These are phyloP conservation scores for Tricholoma matsutake DNA, from an alignment of 768 basidiomycete genomes.

Conservation along the genomic window DNA sequence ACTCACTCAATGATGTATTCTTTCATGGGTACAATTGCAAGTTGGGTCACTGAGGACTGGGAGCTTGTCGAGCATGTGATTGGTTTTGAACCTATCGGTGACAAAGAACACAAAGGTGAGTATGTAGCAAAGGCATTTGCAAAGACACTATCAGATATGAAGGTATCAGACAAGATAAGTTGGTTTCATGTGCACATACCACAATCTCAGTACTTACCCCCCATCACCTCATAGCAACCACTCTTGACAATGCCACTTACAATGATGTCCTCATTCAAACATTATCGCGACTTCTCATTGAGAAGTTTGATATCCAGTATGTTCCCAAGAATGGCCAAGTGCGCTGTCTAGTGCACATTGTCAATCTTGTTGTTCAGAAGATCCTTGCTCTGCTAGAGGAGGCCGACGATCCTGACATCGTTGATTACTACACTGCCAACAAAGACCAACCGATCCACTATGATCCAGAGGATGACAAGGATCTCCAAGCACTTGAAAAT, in stretches of 20 bases:
- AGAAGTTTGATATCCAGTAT: slow-evolving; percentile 24
- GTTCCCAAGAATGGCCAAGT: slow-evolving; percentile 24
- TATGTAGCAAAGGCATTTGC: slow-evolving; percentile 29
- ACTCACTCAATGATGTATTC: slow-evolving; percentile 30
- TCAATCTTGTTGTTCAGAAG: slow-evolving; percentile 33
- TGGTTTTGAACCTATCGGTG: slow-evolving; percentile 29
- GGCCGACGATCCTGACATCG: slow-evolving; percentile 3
- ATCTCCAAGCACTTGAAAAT: neutral
- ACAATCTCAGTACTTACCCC: neutral
- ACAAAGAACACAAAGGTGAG: slow-evolving; percentile 32
- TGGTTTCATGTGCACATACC: neutral
- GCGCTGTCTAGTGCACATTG: slow-evolving; percentile 31
- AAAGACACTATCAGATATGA: slow-evolving; percentile 17
- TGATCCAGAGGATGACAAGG: slow-evolving; percentile 15
- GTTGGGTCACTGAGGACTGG: slow-evolving; percentile 30
- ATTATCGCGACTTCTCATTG: slow-evolving; percentile 14
- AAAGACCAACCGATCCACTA: slow-evolving; percentile 30
- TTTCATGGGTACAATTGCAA: slow-evolving; percentile 28
- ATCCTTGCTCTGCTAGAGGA: slow-evolving; percentile 3
- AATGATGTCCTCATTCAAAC: slow-evolving; percentile 32
- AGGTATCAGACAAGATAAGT: slow-evolving; percentile 34
- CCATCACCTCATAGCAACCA: slow-evolving; percentile 11
- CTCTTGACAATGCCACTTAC: slow-evolving; percentile 31
- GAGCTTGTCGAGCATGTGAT: slow-evolving; percentile 30
- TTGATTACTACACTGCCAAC: slow-evolving; percentile 7